Conservation (phyloP, 2,329 filamentous ascomycete species). For the Coniochaeta ligniaria region DNA sequence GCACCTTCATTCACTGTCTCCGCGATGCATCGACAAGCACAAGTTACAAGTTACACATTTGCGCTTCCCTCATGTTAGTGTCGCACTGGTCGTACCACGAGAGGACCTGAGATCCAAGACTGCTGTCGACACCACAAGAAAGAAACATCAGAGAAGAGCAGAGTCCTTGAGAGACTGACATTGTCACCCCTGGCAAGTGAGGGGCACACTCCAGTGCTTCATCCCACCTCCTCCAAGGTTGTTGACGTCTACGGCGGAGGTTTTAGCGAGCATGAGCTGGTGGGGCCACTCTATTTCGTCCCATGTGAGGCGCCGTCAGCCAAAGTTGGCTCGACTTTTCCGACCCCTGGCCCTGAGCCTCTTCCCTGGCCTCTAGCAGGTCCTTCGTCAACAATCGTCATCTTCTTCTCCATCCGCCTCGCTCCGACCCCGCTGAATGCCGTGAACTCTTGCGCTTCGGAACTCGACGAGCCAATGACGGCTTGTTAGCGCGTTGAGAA, state of each 20-base stretch:
- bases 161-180: background rate
- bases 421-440: background rate
- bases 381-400: background rate
- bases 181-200: background rate
- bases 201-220: background rate
- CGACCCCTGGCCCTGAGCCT: background rate
- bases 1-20: background rate
- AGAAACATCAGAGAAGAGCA: too few relatives aligned
- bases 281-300: background rate
- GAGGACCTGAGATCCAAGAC: too few relatives aligned
- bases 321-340: background rate
- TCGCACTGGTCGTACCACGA: too few relatives aligned
- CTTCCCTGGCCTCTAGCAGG: background rate
- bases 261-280: background rate
- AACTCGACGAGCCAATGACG: background rate
- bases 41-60: background rate
- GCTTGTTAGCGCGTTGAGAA: background rate
- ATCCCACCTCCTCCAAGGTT: background rate
- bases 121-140: too few relatives aligned
- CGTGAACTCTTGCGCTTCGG: background rate
- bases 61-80: background rate
- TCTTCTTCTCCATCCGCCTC: background rate
- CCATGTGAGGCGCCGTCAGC: background rate
- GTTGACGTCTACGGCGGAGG: background rate
- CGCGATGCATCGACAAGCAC: background rate